These are phyloP conservation scores for Scheffersomyces quercinus DNA, from an alignment of 1,139 yeast species.

Conservation along the genomic window DNA sequence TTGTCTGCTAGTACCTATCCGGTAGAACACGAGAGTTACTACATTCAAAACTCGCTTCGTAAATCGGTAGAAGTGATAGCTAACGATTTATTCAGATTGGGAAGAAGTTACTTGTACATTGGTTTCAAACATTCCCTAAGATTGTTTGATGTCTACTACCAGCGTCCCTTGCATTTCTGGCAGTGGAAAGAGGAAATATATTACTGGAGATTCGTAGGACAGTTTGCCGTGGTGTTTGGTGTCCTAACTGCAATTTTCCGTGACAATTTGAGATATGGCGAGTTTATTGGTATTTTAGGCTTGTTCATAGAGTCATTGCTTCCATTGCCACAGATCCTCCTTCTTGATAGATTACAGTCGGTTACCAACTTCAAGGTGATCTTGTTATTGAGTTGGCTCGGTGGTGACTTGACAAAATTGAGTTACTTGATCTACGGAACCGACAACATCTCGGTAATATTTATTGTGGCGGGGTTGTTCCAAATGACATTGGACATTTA, in stretches of 20 bases:
- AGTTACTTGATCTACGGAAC: slow-evolving; percentile 74
- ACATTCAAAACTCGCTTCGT: slow-evolving; percentile 6
- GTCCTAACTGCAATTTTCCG: slow-evolving; percentile 48
- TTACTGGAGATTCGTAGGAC: slow-evolving; percentile 67
- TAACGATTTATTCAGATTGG: slow-evolving; percentile 22
- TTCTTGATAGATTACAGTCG: slow-evolving; percentile 66
- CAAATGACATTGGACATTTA: slow-evolving; percentile 77
- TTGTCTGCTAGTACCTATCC: slow-evolving; percentile 10
- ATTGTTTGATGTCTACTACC: slow-evolving; percentile 68
- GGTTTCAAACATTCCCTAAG: slow-evolving; percentile 39
- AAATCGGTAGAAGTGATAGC: slow-evolving; percentile 15
- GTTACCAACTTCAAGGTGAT: slow-evolving; percentile 79
- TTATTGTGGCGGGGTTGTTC: slow-evolving; percentile 75
- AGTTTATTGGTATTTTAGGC: slow-evolving; percentile 69
- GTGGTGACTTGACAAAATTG: slow-evolving; percentile 82
- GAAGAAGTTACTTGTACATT: slow-evolving; percentile 12
- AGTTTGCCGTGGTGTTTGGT: slow-evolving; percentile 44
- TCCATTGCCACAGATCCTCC: slow-evolving; percentile 84
- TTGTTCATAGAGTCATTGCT: slow-evolving; percentile 77
- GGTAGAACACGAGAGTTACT: slow-evolving; percentile 13
- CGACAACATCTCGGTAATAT: slow-evolving; percentile 63
- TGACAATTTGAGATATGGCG: slow-evolving; percentile 44
- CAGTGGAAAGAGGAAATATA: slow-evolving; percentile 68
- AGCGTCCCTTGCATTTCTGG: slow-evolving; percentile 74
- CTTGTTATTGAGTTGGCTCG: slow-evolving; percentile 77